Evolutionary conservation across 805 yeast genomes (phyloP), one percentile per base, ranked within the genome.

Genomic region (Scheffersomyces coipomensis): DNA sequence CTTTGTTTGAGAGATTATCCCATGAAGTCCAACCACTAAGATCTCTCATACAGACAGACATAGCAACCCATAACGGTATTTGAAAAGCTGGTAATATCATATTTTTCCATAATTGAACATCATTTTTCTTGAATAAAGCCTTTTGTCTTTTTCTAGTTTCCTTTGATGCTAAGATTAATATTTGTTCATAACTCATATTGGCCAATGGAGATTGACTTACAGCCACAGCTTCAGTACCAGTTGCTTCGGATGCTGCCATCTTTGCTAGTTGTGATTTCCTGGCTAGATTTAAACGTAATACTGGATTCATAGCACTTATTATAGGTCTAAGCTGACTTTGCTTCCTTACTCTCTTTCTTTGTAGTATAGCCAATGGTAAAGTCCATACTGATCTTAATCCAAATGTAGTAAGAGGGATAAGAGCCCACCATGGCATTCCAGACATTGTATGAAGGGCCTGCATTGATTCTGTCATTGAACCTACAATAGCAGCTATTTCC

Each of bases 91-190:
- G 97, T 27, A 88, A 66, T 3, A 85, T 51, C 40, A 80, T 64
- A 51, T 85, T 81, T 58, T 89, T 90, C 88, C 95, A 90, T 42
- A 83, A 59, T 53, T 88, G 91, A 38, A 89, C 86, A 8, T 72
- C 67, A 52, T 83, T 71, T 38, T 76, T 72, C 46, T 75, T 76
- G 62, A 85, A 90, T n/a, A 90, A 66, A 35, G 58, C 58, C 49
- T 82, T 80, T 49, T 91, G 95, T 45, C 95, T 71, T 44, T 79
- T 81, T 42, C 90, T 68, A 31, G 83, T 78, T 56, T 90, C 97
- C 56, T 86, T 89, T 5, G 85, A 71, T 0, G 95, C 75, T 22
- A 91, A 51, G 2, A 89, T 64, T 27, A 79, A 67, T 24, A 90
- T 86, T 53, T 90, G 95, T 44, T 88, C 95, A 37, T 85, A 85